Evolutionary conservation across 2,329 filamentous ascomycete species (phyloP).

Genomic region (Xylariaceae sp.): DNA sequence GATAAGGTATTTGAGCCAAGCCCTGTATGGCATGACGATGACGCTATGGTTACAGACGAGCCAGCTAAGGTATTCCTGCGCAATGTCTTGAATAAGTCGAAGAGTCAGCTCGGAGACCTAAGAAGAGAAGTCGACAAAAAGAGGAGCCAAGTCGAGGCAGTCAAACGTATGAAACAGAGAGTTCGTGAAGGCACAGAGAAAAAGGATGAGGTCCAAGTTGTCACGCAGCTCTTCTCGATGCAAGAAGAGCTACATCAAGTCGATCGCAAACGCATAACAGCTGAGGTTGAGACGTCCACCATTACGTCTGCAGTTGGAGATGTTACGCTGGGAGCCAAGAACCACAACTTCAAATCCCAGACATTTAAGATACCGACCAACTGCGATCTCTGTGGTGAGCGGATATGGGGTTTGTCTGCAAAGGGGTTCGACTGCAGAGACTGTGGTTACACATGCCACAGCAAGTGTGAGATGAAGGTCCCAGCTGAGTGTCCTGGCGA

Average conservation of each 20-base stretch:
- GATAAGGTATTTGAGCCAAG: slow-evolving; percentile 92
- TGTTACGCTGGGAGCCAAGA: slow-evolving; percentile 87
- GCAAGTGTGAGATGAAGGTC: slow-evolving; percentile 99
- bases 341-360: slow-evolving; percentile 98
- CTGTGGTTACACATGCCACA: slow-evolving; percentile 97
- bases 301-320: slow-evolving; percentile 93
- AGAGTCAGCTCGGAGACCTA: slow-evolving; percentile 79
- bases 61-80: slow-evolving; percentile 86
- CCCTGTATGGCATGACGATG: slow-evolving; percentile 96
- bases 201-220: slow-evolving; percentile 84
- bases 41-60: slow-evolving; percentile 84
- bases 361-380: slow-evolving; percentile 99
- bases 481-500: slow-evolving; percentile 95
- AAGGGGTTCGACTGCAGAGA: slow-evolving; percentile 97
- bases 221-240: slow-evolving; percentile 80
- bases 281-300: slow-evolving; percentile 90
- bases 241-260: slow-evolving; percentile 86
- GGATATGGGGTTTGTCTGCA: slow-evolving; percentile 95
- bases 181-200: slow-evolving; percentile 86
- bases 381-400: slow-evolving; percentile 93
- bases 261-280: slow-evolving; percentile 82
- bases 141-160: slow-evolving; percentile 79
- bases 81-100: slow-evolving; percentile 91
- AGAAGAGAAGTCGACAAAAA: slow-evolving; percentile 86
- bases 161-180: slow-evolving; percentile 74